A percentile compares a stretch with the other conserved stretches of the same genome.
phyloP scores from a whole-genome alignment of 495 filamentous ascomycete genomes.

The Peziza echinospora region DNA sequence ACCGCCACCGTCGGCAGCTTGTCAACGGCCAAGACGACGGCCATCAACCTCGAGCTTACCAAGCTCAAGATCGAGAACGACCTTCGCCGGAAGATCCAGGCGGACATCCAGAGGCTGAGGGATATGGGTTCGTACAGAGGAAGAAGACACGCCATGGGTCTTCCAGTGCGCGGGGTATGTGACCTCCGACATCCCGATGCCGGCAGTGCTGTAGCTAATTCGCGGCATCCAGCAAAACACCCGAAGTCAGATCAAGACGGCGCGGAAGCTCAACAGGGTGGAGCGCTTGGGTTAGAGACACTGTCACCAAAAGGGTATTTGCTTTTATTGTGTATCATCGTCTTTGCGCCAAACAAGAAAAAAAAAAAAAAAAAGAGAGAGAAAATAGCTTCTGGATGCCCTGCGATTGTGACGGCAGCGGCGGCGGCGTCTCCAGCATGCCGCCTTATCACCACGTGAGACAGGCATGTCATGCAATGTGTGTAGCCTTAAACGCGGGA shows the following conservation, averaged over 20 bases:
- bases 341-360: no score
- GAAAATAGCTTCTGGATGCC: no score
- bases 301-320: no score
- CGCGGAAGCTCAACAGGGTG: constrained; percentile 58
- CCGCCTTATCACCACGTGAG: no score
- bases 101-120: constrained; percentile 67
- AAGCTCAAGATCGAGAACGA: constrained; percentile 92
- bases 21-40: constrained; percentile 45
- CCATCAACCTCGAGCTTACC: constrained; percentile 63
- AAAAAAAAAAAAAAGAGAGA: no score
- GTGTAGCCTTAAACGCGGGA: no score
- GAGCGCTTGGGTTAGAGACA: constrained; percentile 40
- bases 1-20: constrained; percentile 53
- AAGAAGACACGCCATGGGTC: constrained; percentile 66
- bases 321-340: no score
- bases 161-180: constrained; percentile 50
- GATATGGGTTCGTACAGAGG: constrained; percentile 86
- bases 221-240: constrained; percentile 44
- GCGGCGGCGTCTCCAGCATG: no score
- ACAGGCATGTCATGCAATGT: no score
- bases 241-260: constrained; percentile 51
- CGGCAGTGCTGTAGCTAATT: neutral
- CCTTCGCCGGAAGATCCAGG: constrained; percentile 45
- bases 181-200: neutral
- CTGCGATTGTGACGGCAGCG: no score